Evolutionary conservation across 2,329 filamentous ascomycete genomes (phyloP).

Genomic region (Pseudopyricularia cyperi): DNA sequence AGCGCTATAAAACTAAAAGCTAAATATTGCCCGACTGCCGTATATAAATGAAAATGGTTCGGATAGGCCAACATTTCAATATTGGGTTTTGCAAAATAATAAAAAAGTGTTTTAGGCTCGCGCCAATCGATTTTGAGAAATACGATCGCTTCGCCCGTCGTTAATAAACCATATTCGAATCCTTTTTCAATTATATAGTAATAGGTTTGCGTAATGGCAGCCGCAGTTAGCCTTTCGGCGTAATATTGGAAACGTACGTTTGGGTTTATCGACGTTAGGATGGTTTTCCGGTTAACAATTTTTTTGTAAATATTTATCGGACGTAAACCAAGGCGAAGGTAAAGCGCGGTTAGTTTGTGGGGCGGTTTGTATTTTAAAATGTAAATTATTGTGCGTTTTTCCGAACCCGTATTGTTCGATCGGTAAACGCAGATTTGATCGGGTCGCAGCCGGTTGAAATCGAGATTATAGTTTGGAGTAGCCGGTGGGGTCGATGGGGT

Average conservation of each 20-base stretch:
- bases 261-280: constrained; percentile 11
- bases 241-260: constrained; percentile 20
- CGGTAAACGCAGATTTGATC: constrained; percentile 20
- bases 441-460: constrained; percentile 13
- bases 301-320: constrained; percentile 8
- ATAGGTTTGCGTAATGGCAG: constrained; percentile 32
- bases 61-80: constrained; percentile 12
- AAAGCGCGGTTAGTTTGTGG: constrained; percentile 27
- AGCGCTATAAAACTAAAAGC: constrained; percentile 17
- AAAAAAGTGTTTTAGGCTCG: constrained; percentile 14
- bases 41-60: constrained; percentile 8
- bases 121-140: constrained; percentile 21
- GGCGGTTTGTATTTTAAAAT: constrained; percentile 32
- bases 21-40: constrained; percentile 16
- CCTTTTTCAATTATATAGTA: constrained; percentile 34
- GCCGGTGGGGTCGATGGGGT: too few species aligned
- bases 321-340: constrained; percentile 27
- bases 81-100: constrained; percentile 16
- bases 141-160: constrained; percentile 27
- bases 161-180: constrained; percentile 27
- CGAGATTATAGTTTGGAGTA: constrained; percentile 4
- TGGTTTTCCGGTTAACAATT: constrained; percentile 12
- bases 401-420: constrained; percentile 4
- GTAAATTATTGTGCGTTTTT: constrained; percentile 12
- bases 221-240: constrained; percentile 23